Percentiles rank a stretch among this genome's conserved stretches.
These are phyloP conservation scores for Wickerhamiella kazuoi DNA, from an alignment of 805 yeast species.

Conservation along the genomic window DNA sequence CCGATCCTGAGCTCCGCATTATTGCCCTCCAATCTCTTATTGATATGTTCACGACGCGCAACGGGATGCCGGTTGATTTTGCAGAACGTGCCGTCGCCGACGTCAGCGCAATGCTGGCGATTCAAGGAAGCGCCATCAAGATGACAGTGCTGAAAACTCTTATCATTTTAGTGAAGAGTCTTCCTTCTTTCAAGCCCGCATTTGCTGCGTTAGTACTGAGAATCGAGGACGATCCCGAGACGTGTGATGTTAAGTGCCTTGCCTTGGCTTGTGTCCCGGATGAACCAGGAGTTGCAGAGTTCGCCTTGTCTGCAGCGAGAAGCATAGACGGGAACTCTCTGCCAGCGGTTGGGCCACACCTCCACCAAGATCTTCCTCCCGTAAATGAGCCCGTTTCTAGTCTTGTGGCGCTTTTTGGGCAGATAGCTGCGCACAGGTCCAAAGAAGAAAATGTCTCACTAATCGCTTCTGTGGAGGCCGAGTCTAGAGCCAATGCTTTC, in stretches of 20 bases:
- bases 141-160: neutral
- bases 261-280: neutral
- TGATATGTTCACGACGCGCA: neutral
- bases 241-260: slow-evolving; percentile 2
- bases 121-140: neutral
- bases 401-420: slow-evolving; percentile 1
- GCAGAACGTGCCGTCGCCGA: neutral
- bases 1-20: neutral
- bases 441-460: neutral
- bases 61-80: neutral
- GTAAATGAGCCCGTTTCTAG: neutral
- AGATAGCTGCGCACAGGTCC: neutral
- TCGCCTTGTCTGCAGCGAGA: slow-evolving; percentile 21
- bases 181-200: neutral
- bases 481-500: neutral
- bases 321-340: neutral
- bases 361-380: neutral
- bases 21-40: neutral
- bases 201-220: slow-evolving; percentile 1
- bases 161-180: neutral
- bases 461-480: neutral
- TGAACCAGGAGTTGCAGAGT: slow-evolving; percentile 5
- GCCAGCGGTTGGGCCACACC: neutral
- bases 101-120: neutral
- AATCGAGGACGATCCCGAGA: slow-evolving; percentile 2